Evolutionary conservation across 768 basidiomycete species (phyloP).

Genomic region (Gloeostereum incarnatum): DNA sequence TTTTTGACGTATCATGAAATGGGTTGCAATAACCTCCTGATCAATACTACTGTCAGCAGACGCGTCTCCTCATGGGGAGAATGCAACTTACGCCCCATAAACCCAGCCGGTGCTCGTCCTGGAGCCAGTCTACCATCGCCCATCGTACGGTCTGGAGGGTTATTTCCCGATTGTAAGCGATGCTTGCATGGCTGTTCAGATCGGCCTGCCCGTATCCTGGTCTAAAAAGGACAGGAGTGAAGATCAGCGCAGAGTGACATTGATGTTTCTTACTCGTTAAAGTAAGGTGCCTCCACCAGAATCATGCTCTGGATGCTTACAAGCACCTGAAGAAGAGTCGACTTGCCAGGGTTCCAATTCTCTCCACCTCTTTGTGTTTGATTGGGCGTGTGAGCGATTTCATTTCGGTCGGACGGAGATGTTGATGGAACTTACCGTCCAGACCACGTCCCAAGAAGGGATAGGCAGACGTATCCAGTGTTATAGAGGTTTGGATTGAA

Average conservation of each 20-base stretch:
- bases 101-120: conserved; percentile 27
- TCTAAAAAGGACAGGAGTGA: conserved; percentile 16
- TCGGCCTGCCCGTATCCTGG: conserved; percentile 38
- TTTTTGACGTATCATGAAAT: conserved; percentile 31
- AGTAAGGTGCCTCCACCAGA: conserved; percentile 42
- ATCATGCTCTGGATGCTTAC: conserved; percentile 56
- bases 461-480: conserved; percentile 43
- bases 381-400: conserved; percentile 13
- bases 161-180: conserved; percentile 36
- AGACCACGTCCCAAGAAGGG: conserved; percentile 45
- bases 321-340: conserved; percentile 47
- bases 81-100: conserved; percentile 34
- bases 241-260: neutral
- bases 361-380: too few relatives aligned
- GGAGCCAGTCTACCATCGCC: conserved; percentile 47
- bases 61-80: neutral
- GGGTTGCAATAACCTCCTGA: conserved; percentile 41
- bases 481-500: conserved; percentile 51
- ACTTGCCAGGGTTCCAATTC: conserved; percentile 36
- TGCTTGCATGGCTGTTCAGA: conserved; percentile 21
- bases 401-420: neutral
- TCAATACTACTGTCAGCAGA: neutral
- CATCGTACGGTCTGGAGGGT: conserved; percentile 33
- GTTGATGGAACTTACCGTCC: conserved; percentile 26
- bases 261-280: conserved; percentile 38